A percentile compares a stretch with the other conserved stretches of the same genome.
These are phyloP conservation scores for Rhexocercosporidium sp. DNA, from an alignment of 2,329 filamentous ascomycete genomes.

Conservation along the genomic window DNA sequence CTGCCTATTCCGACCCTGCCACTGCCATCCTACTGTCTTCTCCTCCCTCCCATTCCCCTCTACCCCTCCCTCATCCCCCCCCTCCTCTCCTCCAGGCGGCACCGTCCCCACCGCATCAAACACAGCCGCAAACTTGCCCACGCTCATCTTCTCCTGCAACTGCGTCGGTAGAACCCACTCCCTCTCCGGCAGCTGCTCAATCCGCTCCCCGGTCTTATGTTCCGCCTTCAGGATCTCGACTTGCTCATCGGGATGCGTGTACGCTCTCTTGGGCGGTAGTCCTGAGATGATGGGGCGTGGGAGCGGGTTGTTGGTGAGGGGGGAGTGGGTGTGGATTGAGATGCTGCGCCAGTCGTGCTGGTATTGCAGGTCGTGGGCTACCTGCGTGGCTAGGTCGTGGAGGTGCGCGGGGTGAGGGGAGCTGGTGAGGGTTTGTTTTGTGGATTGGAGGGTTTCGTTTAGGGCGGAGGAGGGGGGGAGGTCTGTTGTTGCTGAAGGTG, in stretches of 20 bases:
- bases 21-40: constrained; percentile 46
- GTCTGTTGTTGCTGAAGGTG: constrained; percentile 21
- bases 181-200: constrained; percentile 58
- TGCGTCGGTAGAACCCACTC: constrained; percentile 83
- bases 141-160: constrained; percentile 73
- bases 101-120: constrained; percentile 66
- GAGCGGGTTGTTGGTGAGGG: constrained; percentile 47
- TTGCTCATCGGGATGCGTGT: constrained; percentile 84
- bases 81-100: constrained; percentile 44
- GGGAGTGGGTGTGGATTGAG: constrained; percentile 55
- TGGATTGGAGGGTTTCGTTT: constrained; percentile 34
- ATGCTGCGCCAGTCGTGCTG: constrained; percentile 78
- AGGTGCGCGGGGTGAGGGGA: constrained; percentile 41
- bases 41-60: constrained; percentile 32
- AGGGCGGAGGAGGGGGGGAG: constrained; percentile 33
- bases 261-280: constrained; percentile 73
- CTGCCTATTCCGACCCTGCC: constrained; percentile 52
- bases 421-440: constrained; percentile 30
- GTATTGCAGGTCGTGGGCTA: constrained; percentile 73
- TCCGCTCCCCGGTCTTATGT: constrained; percentile 51
- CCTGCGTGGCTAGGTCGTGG: constrained; percentile 60
- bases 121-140: constrained; percentile 68
- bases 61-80: constrained; percentile 34
- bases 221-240: constrained; percentile 71
- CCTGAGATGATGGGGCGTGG: constrained; percentile 72